Conservation (phyloP, 257 asterid species). For the Nicotiana tabacum region DNA sequence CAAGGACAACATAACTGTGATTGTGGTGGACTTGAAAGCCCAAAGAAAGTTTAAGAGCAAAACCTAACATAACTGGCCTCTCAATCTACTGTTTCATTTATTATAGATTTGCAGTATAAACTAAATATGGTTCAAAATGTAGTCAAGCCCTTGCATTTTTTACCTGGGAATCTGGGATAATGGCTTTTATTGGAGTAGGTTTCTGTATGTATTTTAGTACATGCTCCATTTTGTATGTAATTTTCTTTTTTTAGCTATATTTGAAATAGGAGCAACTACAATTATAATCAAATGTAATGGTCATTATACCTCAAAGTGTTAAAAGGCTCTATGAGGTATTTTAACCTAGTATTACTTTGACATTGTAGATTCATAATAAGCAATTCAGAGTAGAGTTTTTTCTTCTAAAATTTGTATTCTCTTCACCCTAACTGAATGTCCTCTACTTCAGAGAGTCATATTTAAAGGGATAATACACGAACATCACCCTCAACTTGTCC, state of each 20-base stretch:
- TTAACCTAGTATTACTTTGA: constrained; percentile 8
- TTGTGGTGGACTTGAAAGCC: constrained; percentile 81
- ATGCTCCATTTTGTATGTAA: constrained; percentile 9
- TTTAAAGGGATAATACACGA: neutral
- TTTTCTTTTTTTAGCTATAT: constrained; percentile 20
- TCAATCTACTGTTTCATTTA: constrained; percentile 1
- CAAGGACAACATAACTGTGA: constrained; percentile 75
- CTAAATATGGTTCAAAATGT: constrained; percentile 6
- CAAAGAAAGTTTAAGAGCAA: constrained; percentile 62
- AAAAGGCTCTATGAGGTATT: constrained; percentile 31
- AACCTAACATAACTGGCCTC: constrained; percentile 23
- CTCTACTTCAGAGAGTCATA: neutral
- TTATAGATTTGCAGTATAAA: constrained; percentile 3
- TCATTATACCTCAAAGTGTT: constrained; percentile 18
- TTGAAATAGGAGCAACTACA: constrained; percentile 23
- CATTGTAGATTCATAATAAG: neutral
- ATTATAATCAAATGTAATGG: constrained; percentile 10
- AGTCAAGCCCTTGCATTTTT: constrained; percentile 33
- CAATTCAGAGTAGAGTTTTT: neutral
- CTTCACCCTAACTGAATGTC: neutral
- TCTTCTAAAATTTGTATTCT: neutral
- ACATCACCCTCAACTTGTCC: neutral
- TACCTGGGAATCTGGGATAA: constrained; percentile 21
- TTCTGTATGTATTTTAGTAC: constrained; percentile 2
- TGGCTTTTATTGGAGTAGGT: constrained; percentile 14